A percentile compares a stretch with the other conserved stretches of the same genome.
phyloP scores from a whole-genome alignment of 441 rosid genomes.

The Populus hybrid region DNA sequence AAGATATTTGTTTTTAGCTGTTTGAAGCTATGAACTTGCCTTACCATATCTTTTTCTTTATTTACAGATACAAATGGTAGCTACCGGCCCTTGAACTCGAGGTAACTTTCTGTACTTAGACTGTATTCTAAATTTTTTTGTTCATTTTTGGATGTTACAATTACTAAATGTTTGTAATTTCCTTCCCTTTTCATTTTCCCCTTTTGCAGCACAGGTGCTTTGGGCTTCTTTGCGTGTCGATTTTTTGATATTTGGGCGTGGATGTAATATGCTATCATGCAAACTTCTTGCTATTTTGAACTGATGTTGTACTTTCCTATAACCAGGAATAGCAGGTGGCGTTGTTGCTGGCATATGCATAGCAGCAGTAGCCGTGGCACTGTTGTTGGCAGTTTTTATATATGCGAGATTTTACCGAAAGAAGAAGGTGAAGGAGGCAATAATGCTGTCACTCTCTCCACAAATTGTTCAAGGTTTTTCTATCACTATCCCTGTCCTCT shows the following conservation, averaged over 20 bases:
- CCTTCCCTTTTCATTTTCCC: constrained; percentile 19
- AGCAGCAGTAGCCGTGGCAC: constrained; percentile 35
- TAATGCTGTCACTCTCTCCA: constrained; percentile 20
- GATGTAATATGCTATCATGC: constrained; percentile 18
- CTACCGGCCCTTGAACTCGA: constrained; percentile 44
- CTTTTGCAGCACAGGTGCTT: constrained; percentile 72
- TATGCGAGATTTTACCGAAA: constrained; percentile 30
- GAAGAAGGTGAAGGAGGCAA: constrained; percentile 35
- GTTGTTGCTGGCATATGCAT: constrained; percentile 44
- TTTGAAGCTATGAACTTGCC: background rate
- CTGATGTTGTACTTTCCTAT: constrained; percentile 28
- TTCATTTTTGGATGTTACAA: background rate
- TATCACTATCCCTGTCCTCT: background rate
- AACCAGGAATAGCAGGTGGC: constrained; percentile 48
- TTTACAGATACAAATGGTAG: constrained; percentile 47
- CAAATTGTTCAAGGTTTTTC: constrained; percentile 28
- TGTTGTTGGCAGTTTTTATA: constrained; percentile 29
- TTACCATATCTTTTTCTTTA: background rate
- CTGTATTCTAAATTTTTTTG: background rate
- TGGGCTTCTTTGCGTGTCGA: constrained; percentile 29
- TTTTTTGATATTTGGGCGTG: constrained; percentile 7
- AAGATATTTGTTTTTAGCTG: background rate
- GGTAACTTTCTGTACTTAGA: constrained; percentile 27
- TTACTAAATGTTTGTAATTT: constrained; percentile 5
- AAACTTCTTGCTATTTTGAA: constrained; percentile 17